Percentiles rank a stretch among this genome's conserved stretches.
Evolutionary conservation across 345 rosid species (phyloP).

Genomic region (Chamaenerion angustifolium): DNA sequence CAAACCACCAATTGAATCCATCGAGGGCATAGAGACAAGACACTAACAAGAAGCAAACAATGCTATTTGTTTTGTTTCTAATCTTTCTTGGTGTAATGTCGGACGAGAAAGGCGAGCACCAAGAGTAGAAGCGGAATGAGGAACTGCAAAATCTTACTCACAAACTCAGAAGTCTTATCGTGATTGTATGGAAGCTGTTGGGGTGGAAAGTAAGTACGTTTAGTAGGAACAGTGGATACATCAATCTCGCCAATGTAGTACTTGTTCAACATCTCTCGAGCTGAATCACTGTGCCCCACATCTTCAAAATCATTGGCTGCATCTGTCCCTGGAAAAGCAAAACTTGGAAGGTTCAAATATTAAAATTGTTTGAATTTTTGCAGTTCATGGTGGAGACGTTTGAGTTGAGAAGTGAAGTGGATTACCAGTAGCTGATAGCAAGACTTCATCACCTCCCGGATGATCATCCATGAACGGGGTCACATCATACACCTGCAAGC

Average conservation of each 20-base stretch:
- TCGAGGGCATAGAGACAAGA: too few species aligned
- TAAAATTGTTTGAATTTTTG: too few species aligned
- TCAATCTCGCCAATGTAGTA: slow-evolving; percentile 73
- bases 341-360: neutral
- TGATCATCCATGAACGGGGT: slow-evolving; percentile 83
- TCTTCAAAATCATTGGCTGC: slow-evolving; percentile 91
- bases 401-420: too few species aligned
- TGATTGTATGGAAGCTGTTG: slow-evolving; percentile 32
- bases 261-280: slow-evolving; percentile 64
- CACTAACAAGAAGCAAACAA: too few species aligned
- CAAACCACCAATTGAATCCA: too few species aligned
- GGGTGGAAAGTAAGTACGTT: slow-evolving; percentile 38
- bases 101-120: slow-evolving; percentile 64
- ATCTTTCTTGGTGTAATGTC: slow-evolving; percentile 79
- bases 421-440: slow-evolving; percentile 57
- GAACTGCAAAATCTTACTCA: slow-evolving; percentile 73
- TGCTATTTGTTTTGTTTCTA: slow-evolving; percentile 12
- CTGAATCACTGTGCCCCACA: slow-evolving; percentile 88
- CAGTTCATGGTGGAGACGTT: too few species aligned
- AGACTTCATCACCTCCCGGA: slow-evolving; percentile 86
- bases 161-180: slow-evolving; percentile 48
- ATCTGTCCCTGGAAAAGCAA: slow-evolving; percentile 49
- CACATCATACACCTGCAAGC: slow-evolving; percentile 66
- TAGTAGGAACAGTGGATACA: slow-evolving; percentile 38
- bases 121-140: slow-evolving; percentile 76